Conservation (phyloP, 495 filamentous ascomycete genomes). For the Mytilinidion resinicola region DNA sequence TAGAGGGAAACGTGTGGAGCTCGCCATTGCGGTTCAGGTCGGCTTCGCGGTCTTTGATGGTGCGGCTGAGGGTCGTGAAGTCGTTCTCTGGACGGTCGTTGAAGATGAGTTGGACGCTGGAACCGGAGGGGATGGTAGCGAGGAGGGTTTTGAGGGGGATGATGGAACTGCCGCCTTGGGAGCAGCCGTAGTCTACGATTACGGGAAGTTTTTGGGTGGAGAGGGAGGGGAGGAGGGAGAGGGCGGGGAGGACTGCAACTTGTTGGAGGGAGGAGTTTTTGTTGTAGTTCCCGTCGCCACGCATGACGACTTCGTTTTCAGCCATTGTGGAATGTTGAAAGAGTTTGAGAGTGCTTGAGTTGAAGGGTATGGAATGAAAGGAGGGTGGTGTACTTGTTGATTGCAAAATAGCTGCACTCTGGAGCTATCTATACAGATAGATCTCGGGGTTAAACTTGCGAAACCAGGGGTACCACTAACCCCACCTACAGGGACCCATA, state of each 20-base stretch:
- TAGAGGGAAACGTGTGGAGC: background rate
- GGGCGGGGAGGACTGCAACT: background rate
- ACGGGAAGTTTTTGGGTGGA: background rate
- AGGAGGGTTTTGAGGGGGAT: background rate
- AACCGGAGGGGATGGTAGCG: background rate
- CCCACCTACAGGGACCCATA: too few species aligned
- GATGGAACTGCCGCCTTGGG: background rate
- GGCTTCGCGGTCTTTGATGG: background rate
- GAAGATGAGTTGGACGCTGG: background rate
- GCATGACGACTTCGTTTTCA: background rate
- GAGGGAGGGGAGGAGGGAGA: background rate
- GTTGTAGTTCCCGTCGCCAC: background rate
- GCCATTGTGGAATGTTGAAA: too few species aligned
- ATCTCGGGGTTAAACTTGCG: too few species aligned
- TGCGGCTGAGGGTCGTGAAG: background rate
- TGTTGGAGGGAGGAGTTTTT: background rate
- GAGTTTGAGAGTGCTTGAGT: too few species aligned
- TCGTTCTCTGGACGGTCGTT: constrained; percentile 1
- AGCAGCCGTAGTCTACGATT: constrained; percentile 4
- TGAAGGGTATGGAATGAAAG: too few species aligned
- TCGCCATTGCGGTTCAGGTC: background rate
- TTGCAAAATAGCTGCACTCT: too few species aligned
- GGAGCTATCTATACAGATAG: too few species aligned
- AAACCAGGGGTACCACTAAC: too few species aligned
- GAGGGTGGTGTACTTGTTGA: too few species aligned